Conservation (phyloP, 2,329 filamentous ascomycete genomes). For the Aspergillus aculeatinus region DNA sequence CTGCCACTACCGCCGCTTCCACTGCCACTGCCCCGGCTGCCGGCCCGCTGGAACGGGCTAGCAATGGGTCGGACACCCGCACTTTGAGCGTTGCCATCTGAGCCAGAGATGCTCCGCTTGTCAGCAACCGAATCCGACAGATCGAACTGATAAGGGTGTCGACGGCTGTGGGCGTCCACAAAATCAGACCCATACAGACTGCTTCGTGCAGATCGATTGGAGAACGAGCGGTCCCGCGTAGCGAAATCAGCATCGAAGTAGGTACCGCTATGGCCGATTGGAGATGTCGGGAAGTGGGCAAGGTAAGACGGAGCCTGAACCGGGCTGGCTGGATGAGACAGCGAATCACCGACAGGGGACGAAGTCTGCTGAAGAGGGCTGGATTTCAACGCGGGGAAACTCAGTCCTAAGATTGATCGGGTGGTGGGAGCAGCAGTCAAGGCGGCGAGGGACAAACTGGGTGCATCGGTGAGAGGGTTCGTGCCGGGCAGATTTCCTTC, state of each 20-base stretch:
- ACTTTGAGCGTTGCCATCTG: conserved; percentile 34
- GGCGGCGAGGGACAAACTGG: conserved; percentile 20
- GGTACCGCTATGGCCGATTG: conserved; percentile 31
- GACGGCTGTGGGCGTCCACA: conserved; percentile 28
- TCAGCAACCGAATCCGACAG: conserved; percentile 32
- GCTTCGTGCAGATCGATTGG: conserved; percentile 42
- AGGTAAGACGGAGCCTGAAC: conserved; percentile 32
- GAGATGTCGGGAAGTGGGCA: conserved; percentile 35
- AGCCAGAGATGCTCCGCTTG: conserved; percentile 32
- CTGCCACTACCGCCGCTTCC: conserved; percentile 45
- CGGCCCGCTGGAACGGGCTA: conserved; percentile 42
- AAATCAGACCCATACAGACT: conserved; percentile 38
- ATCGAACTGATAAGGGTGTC: conserved; percentile 32
- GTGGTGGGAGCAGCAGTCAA: conserved; percentile 31
- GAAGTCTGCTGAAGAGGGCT: conserved; percentile 37
- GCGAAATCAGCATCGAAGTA: conserved; percentile 34
- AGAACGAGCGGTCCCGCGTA: conserved; percentile 42
- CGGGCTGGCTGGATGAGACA: conserved; percentile 37
- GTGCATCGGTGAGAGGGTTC: conserved; percentile 37
- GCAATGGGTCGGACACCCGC: conserved; percentile 38
- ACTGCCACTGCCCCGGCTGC: conserved; percentile 51
- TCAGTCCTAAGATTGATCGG: conserved; percentile 37
- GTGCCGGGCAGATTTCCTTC: conserved; percentile 60
- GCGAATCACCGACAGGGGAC: conserved; percentile 32
- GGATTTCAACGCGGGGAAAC: conserved; percentile 35